Evolutionary conservation across 2,329 filamentous ascomycete genomes (phyloP).

Genomic region (Colletotrichum incanum): DNA sequence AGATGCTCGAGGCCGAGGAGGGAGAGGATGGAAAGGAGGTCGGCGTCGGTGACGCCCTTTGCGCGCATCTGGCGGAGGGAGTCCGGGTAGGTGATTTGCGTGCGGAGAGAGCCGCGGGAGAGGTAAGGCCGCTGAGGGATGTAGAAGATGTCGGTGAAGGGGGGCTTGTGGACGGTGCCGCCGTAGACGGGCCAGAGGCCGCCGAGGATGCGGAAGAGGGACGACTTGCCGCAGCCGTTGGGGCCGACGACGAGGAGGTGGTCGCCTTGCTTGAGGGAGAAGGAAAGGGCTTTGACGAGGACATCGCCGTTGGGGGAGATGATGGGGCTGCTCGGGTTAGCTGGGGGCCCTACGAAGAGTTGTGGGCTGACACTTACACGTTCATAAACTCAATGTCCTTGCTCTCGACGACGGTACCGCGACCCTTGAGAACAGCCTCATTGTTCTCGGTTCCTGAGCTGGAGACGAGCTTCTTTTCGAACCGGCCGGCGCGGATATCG

Average conservation of each 20-base stretch:
- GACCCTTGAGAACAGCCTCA: constrained; percentile 84
- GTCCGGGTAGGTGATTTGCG: constrained; percentile 98
- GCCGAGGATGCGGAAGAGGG: constrained; percentile 94
- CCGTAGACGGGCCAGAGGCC: constrained; percentile 98
- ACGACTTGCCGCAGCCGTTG: constrained; percentile 97
- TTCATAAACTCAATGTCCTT: constrained; percentile 87
- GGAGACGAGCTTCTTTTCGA: constrained; percentile 96
- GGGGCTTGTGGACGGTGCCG: constrained; percentile 91
- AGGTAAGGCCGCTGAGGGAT: constrained; percentile 97
- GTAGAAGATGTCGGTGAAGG: constrained; percentile 96
- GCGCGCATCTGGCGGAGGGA: constrained; percentile 88
- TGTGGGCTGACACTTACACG: constrained; percentile 69
- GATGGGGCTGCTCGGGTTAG: constrained; percentile 74
- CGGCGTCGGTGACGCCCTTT: constrained; percentile 85
- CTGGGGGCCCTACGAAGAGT: neutral
- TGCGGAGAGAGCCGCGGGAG: constrained; percentile 89
- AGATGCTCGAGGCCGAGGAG: constrained; percentile 88
- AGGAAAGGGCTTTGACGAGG: constrained; percentile 87
- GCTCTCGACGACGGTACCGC: constrained; percentile 87
- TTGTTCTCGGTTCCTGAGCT: constrained; percentile 88
- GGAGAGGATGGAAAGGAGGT: constrained; percentile 83
- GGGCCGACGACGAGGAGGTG: constrained; percentile 96
- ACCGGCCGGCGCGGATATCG: constrained; percentile 90
- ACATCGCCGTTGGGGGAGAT: constrained; percentile 98
- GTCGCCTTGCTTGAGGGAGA: constrained; percentile 87